Conservation (phyloP, 257 asterid species). For the Buddleja alternifolia region DNA sequence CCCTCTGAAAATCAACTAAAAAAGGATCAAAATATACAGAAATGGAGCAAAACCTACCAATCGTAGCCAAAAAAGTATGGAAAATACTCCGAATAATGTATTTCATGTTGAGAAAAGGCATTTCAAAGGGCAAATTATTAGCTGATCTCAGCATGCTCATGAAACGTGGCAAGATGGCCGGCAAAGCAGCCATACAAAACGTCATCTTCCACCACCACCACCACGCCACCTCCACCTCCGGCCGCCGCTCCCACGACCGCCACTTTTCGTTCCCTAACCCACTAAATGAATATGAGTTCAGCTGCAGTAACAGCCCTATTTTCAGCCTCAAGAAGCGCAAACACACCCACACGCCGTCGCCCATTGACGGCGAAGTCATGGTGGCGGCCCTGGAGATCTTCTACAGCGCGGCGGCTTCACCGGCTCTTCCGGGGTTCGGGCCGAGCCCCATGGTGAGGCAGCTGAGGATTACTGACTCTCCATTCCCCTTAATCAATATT, state of each 20-base stretch:
- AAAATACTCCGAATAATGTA: conserved; percentile 31
- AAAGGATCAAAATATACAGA: neutral
- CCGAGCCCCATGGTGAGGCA: conserved; percentile 71
- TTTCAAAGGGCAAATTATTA: conserved; percentile 42
- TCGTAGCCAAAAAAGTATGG: conserved; percentile 36
- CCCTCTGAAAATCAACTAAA: neutral
- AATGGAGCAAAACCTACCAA: conserved; percentile 42
- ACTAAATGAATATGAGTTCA: conserved; percentile 42
- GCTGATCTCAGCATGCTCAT: conserved; percentile 41
- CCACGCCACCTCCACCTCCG: conserved; percentile 27
- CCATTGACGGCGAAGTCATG: conserved; percentile 12
- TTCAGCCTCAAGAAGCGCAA: conserved; percentile 40
- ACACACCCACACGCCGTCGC: conserved; percentile 24
- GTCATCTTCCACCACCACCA: conserved; percentile 68
- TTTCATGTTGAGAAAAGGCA: conserved; percentile 43
- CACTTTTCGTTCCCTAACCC: conserved; percentile 10
- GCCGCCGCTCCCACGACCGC: conserved; percentile 19
- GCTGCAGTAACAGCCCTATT: conserved; percentile 40
- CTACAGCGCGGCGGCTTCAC: conserved; percentile 47
- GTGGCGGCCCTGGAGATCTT: conserved; percentile 48
- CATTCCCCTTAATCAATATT: conserved; percentile 45
- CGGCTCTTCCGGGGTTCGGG: conserved; percentile 74
- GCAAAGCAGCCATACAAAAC: conserved; percentile 62
- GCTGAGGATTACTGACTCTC: conserved; percentile 62
- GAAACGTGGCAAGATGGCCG: conserved; percentile 54